A percentile compares a stretch with the other conserved stretches of the same genome.
phyloP scores from a whole-genome alignment of 2,329 filamentous ascomycete genomes.

The Claviceps citrina region DNA sequence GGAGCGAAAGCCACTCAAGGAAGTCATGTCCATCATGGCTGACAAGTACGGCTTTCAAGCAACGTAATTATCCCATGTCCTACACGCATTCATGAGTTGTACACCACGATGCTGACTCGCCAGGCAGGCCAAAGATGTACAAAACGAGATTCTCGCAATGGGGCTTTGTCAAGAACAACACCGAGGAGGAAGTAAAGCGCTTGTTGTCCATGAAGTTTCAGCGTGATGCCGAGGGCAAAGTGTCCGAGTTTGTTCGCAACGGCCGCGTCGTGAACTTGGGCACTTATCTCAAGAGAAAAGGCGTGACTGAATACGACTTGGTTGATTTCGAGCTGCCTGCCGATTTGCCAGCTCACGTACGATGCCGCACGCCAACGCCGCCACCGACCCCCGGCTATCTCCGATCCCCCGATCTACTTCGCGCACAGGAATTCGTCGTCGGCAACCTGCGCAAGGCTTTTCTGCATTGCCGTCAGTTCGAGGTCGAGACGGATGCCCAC shows the following conservation, averaged over 20 bases:
- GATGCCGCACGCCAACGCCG: constrained; percentile 30
- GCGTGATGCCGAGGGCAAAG: constrained; percentile 36
- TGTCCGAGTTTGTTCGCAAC: constrained; percentile 37
- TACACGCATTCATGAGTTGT: background rate
- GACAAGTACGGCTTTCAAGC: constrained; percentile 33
- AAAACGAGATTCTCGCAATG: constrained; percentile 40
- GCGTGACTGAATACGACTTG: constrained; percentile 37
- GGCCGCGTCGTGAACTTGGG: constrained; percentile 36
- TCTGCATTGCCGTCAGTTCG: constrained; percentile 27
- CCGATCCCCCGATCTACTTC: constrained; percentile 26
- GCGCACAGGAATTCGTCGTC: constrained; percentile 28
- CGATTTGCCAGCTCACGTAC: constrained; percentile 27
- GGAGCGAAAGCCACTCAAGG: constrained; percentile 34
- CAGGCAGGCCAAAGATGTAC: constrained; percentile 35
- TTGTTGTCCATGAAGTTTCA: constrained; percentile 37
- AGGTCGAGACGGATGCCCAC: constrained; percentile 22
- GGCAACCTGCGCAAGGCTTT: constrained; percentile 30
- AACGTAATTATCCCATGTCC: constrained; percentile 23
- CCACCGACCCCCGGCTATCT: constrained; percentile 27
- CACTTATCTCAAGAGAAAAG: constrained; percentile 37
- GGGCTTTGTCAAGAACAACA: constrained; percentile 41
- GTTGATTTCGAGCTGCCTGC: constrained; percentile 29
- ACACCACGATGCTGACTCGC: constrained; percentile 8
- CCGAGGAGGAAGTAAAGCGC: constrained; percentile 35
- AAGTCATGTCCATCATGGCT: constrained; percentile 35